Percentiles rank a stretch among this genome's conserved stretches.
phyloP scores from a whole-genome alignment of 2,329 filamentous ascomycete genomes.

The Trematosphaeria pertusa region DNA sequence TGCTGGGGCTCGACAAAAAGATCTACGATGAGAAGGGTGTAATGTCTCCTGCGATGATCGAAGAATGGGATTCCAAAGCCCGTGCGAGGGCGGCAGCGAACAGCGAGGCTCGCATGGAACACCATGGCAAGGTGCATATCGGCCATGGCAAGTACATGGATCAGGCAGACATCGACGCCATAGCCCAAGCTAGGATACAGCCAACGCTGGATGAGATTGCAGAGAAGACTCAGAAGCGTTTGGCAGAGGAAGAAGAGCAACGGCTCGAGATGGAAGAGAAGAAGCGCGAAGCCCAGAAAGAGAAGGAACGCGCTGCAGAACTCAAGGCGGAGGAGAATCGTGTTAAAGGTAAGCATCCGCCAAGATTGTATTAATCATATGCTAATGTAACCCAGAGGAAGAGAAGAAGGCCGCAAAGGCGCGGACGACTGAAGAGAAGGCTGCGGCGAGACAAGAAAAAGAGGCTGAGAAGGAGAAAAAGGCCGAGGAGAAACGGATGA shows the following conservation, averaged over 20 bases:
- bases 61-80: conserved; percentile 81
- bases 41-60: conserved; percentile 70
- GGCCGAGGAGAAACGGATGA: conserved; percentile 59
- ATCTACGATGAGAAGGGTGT: conserved; percentile 79
- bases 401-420: conserved; percentile 59
- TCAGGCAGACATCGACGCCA: conserved; percentile 76
- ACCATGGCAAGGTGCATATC: conserved; percentile 69
- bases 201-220: conserved; percentile 86
- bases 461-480: conserved; percentile 57
- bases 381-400: conserved; percentile 54
- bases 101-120: conserved; percentile 65
- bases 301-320: conserved; percentile 59
- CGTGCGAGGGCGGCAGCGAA: conserved; percentile 71
- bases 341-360: conserved; percentile 62
- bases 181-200: conserved; percentile 78
- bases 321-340: conserved; percentile 55
- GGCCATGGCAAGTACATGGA: conserved; percentile 84
- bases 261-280: conserved; percentile 70
- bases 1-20: conserved; percentile 82
- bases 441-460: conserved; percentile 45
- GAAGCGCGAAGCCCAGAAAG: conserved; percentile 64
- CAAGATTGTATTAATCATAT: too few relatives aligned
- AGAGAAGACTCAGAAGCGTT: conserved; percentile 75
- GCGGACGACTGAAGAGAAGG: conserved; percentile 60
- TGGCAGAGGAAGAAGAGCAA: conserved; percentile 68